Evolutionary conservation across 345 rosid species (phyloP).

Genomic region (Luvunga scandens): DNA sequence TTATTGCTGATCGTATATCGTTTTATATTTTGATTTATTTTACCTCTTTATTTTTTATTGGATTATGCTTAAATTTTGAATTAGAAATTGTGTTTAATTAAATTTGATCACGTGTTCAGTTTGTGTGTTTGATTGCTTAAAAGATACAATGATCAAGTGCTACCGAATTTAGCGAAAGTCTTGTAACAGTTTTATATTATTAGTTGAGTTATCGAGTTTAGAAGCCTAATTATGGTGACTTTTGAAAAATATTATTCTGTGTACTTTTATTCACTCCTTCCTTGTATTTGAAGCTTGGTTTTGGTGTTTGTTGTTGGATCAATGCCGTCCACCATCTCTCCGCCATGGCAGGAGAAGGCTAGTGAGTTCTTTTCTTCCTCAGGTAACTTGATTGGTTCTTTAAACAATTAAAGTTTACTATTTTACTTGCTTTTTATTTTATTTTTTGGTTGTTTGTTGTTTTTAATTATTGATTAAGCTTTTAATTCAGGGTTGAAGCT

Average conservation of each 20-base stretch:
- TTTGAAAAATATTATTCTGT: not conserved
- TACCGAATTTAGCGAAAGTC: not conserved
- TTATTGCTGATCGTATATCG: not conserved
- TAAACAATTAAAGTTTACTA: not conserved
- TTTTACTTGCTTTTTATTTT: no score
- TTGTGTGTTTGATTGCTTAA: not conserved
- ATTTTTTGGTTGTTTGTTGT: not conserved
- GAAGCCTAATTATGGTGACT: not conserved
- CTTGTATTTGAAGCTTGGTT: not conserved
- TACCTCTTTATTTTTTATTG: not conserved
- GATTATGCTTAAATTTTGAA: not conserved
- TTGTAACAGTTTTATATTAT: not conserved
- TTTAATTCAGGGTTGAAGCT: slow-evolving; percentile 65
- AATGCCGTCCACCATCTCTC: slow-evolving; percentile 77
- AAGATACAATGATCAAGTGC: not conserved
- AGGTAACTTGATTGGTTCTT: slow-evolving; percentile 37
- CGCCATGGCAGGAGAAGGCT: slow-evolving; percentile 87
- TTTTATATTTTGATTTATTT: not conserved
- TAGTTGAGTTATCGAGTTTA: not conserved
- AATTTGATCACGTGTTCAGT: not conserved
- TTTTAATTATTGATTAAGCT: slow-evolving; percentile 11
- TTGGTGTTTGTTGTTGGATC: slow-evolving; percentile 22
- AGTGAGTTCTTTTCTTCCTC: slow-evolving; percentile 86
- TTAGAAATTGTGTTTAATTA: not conserved
- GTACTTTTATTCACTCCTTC: not conserved